phyloP scores from a whole-genome alignment of 2,329 filamentous ascomycete species.

The Pezicula rhizophila region DNA sequence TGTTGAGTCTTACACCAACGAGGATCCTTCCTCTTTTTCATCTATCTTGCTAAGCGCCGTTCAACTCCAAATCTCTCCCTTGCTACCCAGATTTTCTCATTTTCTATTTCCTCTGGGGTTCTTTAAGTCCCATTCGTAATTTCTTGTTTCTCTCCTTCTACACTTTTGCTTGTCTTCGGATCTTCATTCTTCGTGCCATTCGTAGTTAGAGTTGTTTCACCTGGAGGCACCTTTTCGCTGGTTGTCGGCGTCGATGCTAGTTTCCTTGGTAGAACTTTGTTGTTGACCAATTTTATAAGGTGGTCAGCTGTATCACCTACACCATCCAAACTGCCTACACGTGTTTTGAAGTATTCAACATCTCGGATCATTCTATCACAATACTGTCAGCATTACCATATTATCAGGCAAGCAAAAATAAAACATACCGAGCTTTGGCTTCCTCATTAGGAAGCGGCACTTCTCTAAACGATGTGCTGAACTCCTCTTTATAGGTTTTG shows the following conservation, averaged over 20 bases:
- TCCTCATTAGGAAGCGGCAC: slow-evolving; percentile 50
- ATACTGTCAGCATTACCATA: slow-evolving; percentile 2
- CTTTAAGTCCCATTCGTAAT: too few relatives aligned
- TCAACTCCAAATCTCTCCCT: too few relatives aligned
- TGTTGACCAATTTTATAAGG: slow-evolving; percentile 56
- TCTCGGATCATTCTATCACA: slow-evolving; percentile 53
- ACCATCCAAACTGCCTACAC: slow-evolving; percentile 58
- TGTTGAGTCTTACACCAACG: too few relatives aligned
- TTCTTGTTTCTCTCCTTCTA: too few relatives aligned
- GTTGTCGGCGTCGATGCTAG: background rate
- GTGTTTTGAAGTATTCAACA: slow-evolving; percentile 54
- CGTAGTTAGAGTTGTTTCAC: background rate
- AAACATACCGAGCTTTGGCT: slow-evolving; percentile 55
- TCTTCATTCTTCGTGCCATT: background rate
- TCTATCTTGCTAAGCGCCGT: too few relatives aligned
- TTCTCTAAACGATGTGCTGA: slow-evolving; percentile 57
- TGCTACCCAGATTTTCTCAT: too few relatives aligned
- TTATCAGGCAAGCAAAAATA: background rate
- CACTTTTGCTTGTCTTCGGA: too few relatives aligned
- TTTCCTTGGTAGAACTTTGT: slow-evolving; percentile 40
- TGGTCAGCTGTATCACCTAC: slow-evolving; percentile 65
- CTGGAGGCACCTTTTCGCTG: background rate
- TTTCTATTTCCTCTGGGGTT: too few relatives aligned
- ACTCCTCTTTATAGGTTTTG: slow-evolving; percentile 58
- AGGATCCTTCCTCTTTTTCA: too few relatives aligned